Conservation (phyloP, 225 moss, liverwort and hornwort species). For the Anthoceros angustus region DNA sequence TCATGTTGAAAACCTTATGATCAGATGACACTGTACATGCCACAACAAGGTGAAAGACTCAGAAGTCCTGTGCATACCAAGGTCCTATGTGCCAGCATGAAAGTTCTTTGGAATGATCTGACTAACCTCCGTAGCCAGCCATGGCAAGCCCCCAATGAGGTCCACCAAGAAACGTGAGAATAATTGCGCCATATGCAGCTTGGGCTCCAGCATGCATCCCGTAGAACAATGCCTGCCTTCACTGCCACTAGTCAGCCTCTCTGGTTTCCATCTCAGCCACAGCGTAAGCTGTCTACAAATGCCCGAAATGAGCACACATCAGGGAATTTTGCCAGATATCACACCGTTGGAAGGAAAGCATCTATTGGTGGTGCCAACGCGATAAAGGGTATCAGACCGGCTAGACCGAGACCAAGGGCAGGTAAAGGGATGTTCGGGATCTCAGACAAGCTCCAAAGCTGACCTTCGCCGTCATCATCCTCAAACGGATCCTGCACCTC, state of each 20-base stretch:
- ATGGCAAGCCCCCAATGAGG: conserved; percentile 96
- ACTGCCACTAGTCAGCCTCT: not conserved
- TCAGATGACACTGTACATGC: not conserved
- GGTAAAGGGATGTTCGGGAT: not conserved
- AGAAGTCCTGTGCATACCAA: too few species aligned
- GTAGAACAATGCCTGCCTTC: conserved; percentile 41
- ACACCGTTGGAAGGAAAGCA: not conserved
- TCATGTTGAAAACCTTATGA: not conserved
- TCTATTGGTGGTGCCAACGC: not conserved
- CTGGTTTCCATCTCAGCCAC: not conserved
- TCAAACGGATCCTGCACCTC: not conserved
- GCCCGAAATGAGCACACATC: not conserved
- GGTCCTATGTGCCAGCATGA: not conserved
- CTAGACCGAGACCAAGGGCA: not conserved
- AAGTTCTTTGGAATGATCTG: conserved; percentile 6
- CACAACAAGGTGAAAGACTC: not conserved
- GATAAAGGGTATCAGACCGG: not conserved
- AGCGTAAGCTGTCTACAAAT: not conserved
- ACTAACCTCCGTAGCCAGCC: conserved; percentile 59
- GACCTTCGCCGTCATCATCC: not conserved
- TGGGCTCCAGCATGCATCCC: conserved; percentile 47
- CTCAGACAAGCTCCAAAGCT: conserved; percentile 1
- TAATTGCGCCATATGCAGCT: conserved; percentile 75
- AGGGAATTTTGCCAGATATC: not conserved
- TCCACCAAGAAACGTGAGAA: conserved; percentile 83